phyloP scores from a whole-genome alignment of 495 filamentous ascomycete species.

The Penicillium goetzii region DNA sequence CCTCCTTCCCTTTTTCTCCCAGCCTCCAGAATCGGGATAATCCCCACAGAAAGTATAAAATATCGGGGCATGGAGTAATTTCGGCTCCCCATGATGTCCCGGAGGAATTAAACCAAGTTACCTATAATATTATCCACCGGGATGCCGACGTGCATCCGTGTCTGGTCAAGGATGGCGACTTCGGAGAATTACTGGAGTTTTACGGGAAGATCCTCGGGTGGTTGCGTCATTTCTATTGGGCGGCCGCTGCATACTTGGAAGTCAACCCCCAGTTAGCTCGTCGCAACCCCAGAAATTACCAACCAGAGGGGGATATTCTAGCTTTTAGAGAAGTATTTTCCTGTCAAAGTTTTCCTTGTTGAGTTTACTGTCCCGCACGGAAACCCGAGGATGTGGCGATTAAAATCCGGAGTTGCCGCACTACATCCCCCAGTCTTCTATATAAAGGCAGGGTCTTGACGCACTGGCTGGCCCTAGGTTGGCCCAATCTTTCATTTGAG shows the following conservation, averaged over 20 bases:
- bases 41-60: background rate
- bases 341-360: background rate
- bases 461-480: background rate
- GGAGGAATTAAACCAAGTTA: background rate
- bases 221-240: slow-evolving; percentile 14
- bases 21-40: background rate
- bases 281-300: background rate
- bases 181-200: slow-evolving; percentile 18
- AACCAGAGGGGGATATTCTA: background rate
- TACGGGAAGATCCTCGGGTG: slow-evolving; percentile 10
- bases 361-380: background rate
- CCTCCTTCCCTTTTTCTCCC: background rate
- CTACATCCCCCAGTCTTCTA: background rate
- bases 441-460: background rate
- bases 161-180: background rate
- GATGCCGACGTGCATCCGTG: background rate
- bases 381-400: slow-evolving; percentile 26
- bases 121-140: background rate
- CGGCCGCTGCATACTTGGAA: slow-evolving; percentile 9
- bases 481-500: background rate
- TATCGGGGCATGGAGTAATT: slow-evolving; percentile 1
- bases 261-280: background rate
- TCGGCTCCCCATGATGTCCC: slow-evolving; percentile 1
- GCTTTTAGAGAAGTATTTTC: background rate
- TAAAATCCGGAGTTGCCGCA: slow-evolving; percentile 16